Percentiles rank a stretch among this genome's conserved stretches.
These are phyloP conservation scores for Trichosporon faecale DNA, from an alignment of 1,284 basidiomycete genomes.

Conservation along the genomic window DNA sequence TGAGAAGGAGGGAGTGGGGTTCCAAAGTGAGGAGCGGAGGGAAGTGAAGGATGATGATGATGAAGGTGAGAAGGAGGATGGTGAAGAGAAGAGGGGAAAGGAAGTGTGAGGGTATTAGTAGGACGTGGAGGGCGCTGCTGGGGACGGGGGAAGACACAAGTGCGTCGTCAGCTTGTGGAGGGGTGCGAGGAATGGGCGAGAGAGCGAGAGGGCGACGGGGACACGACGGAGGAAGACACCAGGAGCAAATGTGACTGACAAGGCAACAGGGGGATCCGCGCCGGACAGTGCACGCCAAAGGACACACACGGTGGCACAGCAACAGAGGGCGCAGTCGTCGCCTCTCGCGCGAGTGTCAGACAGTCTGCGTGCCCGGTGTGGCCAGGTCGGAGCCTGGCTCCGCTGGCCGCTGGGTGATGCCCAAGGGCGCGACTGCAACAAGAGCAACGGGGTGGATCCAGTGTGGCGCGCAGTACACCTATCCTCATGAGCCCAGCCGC, in stretches of 20 bases:
- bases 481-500: neutral
- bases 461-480: neutral
- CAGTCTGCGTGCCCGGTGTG: too few species aligned
- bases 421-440: neutral
- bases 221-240: neutral
- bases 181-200: neutral
- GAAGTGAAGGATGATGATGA: neutral
- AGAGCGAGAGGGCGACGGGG: neutral
- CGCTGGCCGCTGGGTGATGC: too few species aligned
- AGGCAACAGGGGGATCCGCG: neutral
- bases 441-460: neutral
- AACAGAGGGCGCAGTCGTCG: neutral
- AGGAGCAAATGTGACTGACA: neutral
- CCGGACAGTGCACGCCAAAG: neutral
- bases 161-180: neutral
- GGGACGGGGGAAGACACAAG: neutral
- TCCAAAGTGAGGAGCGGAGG: too few species aligned
- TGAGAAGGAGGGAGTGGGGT: neutral
- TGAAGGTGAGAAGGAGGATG: neutral
- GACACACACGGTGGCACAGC: neutral
- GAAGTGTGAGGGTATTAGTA: neutral
- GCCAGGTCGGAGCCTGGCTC: neutral
- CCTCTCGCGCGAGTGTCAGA: too few species aligned
- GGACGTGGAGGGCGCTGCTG: constrained; percentile 3
- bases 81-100: neutral